Base-by-base conservation (phyloP, 1,284 basidiomycete genomes). In the Leccinum solheimii region DNA sequence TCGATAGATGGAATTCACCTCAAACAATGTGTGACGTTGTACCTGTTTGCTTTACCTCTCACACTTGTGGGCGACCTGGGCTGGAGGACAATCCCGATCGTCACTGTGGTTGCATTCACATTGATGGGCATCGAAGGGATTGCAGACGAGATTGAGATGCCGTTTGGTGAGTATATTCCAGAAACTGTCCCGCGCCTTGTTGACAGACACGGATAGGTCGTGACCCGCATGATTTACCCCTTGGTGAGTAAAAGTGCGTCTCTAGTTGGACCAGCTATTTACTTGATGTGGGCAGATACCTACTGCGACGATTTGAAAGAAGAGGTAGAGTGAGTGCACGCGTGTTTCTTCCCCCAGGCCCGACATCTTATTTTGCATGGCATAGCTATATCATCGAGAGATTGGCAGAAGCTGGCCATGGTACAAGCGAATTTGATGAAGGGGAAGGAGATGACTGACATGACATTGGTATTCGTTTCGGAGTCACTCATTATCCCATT, bases 81-180 rank as follows among this genome's bases (percentile, higher is more conserved):
- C 14, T 95, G 90, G 91, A 83, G 83, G 54, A 91, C 89, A 72
- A 80, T 96, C 19, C 91, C 90, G n/a, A 81, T 95, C 32, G 87
- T 92, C 10, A 91, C 90, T 23, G 86, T 90, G 3, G 88, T 94
- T 34, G 88, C 91, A 13, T 93, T 96, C 77, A 95, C 91, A 4
- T 83, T 96, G 64, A 94, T 95, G 89, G 94, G 94, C 11, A 90
- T 97, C 58, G 95, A 97, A 77, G 94, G 94, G 10, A 95, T 97
- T 64, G 94, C 94, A 0, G 89, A 94, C 64, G 88, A 95, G 76
- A 92, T 95, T 65, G 94, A 96, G 74, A 91, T 92, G 88, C 94
- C 94, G 2, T 92, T 91, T 64, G 90, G 88, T 88, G 64, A 61
- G 81, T 75, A 45, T 34, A 43, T 19, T 49, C 13, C 3, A 14